Percentiles rank a stretch among this genome's conserved stretches.
Evolutionary conservation across 2,329 filamentous ascomycete genomes (phyloP).

Genomic region (Cryoendolithus antarcticus): DNA sequence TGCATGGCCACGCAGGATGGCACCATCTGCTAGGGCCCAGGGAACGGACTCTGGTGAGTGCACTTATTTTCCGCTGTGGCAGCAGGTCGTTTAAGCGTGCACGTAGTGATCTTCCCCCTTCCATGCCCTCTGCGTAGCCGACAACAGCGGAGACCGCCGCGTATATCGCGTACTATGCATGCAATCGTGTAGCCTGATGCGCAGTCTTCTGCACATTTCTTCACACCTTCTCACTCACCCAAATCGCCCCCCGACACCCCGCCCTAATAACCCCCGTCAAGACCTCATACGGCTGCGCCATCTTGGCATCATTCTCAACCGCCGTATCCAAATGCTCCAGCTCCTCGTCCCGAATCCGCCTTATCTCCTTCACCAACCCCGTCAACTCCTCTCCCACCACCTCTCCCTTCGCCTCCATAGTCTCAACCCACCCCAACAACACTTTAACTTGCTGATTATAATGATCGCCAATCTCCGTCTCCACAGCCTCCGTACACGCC

Average conservation of each 20-base stretch:
- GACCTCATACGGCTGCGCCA: conserved; percentile 79
- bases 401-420: conserved; percentile 66
- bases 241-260: conserved; percentile 88
- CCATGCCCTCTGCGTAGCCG: too few species aligned
- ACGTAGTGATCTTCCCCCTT: too few species aligned
- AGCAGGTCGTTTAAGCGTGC: too few species aligned
- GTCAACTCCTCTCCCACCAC: conserved; percentile 67
- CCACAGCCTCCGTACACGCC: conserved; percentile 96
- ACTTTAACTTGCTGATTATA: conserved; percentile 86
- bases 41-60: too few species aligned
- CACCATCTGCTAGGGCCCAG: too few species aligned
- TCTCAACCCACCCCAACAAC: conserved; percentile 66
- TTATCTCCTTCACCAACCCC: conserved; percentile 58
- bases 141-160: too few species aligned
- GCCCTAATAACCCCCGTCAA: conserved; percentile 75
- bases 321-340: conserved; percentile 93
- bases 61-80: too few species aligned
- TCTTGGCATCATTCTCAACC: conserved; percentile 81
- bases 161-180: too few species aligned
- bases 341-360: conserved; percentile 86
- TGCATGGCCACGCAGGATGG: too few species aligned
- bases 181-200: too few species aligned
- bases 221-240: conserved; percentile 69
- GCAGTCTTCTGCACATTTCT: too few species aligned
- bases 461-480: conserved; percentile 93